Percentiles rank a stretch among this genome's conserved stretches.
Evolutionary conservation across 495 filamentous ascomycete species (phyloP).

Genomic region (Hypoxylon lenormandii): DNA sequence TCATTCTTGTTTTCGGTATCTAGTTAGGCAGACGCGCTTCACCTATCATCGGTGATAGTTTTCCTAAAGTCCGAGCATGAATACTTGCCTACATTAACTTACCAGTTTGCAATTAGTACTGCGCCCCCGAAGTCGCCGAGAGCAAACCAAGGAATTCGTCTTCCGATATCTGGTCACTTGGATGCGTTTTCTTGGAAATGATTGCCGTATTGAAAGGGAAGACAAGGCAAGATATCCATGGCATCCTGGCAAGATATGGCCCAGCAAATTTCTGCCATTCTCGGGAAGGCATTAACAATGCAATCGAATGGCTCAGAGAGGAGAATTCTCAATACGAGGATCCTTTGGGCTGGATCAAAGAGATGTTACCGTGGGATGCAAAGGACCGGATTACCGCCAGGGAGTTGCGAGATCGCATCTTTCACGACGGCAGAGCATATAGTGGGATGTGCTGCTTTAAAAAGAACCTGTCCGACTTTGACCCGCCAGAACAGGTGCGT

Average conservation of each 20-base stretch:
- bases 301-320: background rate
- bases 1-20: too few relatives aligned
- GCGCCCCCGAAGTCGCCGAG: slow-evolving; percentile 52
- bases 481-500: background rate
- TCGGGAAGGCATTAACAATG: background rate
- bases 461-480: background rate
- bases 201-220: slow-evolving; percentile 46
- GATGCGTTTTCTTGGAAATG: slow-evolving; percentile 60
- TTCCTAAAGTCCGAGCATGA: too few relatives aligned
- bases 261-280: background rate
- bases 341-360: background rate
- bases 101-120: too few relatives aligned
- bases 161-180: slow-evolving; percentile 59
- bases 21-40: too few relatives aligned
- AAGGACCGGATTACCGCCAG: background rate
- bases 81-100: too few relatives aligned
- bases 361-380: background rate
- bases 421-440: background rate
- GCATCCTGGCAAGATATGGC: background rate
- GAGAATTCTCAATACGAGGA: background rate
- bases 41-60: too few relatives aligned
- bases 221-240: background rate
- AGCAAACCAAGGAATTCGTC: slow-evolving; percentile 41
- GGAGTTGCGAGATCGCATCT: background rate
- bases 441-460: background rate